Percentiles rank a stretch among this genome's conserved stretches.
phyloP scores from a whole-genome alignment of 306 rosid genomes.

The Citrullus colocynthis region DNA sequence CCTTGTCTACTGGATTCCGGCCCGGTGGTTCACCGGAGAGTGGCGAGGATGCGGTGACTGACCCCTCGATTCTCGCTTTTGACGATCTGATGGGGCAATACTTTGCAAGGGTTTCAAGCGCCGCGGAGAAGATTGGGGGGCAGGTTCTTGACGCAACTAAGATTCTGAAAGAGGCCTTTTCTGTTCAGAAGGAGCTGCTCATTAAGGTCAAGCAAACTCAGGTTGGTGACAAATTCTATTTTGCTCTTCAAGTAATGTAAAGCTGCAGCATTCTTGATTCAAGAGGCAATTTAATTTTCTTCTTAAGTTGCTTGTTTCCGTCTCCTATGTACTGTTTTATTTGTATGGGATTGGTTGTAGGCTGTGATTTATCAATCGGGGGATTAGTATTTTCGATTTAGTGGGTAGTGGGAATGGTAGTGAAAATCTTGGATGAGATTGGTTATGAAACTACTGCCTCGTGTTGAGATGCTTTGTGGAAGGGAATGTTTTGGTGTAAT shows the following conservation, averaged over 20 bases:
- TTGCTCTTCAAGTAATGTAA: neutral
- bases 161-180: slow-evolving; percentile 50
- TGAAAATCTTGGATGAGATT: neutral
- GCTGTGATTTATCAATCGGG: neutral
- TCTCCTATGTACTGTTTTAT: neutral
- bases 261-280: neutral
- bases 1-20: slow-evolving; percentile 30
- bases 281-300: neutral
- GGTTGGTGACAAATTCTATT: slow-evolving; percentile 26
- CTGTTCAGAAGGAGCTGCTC: slow-evolving; percentile 57
- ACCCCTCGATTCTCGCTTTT: slow-evolving; percentile 60
- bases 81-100: slow-evolving; percentile 43
- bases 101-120: slow-evolving; percentile 33
- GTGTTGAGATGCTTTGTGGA: neutral
- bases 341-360: neutral
- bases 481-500: neutral
- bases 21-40: slow-evolving; percentile 10
- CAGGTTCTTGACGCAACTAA: slow-evolving; percentile 45
- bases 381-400: neutral
- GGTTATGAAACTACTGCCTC: neutral
- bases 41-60: slow-evolving; percentile 21
- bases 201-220: slow-evolving; percentile 50
- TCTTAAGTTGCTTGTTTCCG: neutral
- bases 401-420: neutral
- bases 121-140: slow-evolving; percentile 84